Percentiles rank a stretch among this genome's conserved stretches.
Conservation (phyloP, 2,329 filamentous ascomycete species). For the Sporothrix brasiliensis region DNA sequence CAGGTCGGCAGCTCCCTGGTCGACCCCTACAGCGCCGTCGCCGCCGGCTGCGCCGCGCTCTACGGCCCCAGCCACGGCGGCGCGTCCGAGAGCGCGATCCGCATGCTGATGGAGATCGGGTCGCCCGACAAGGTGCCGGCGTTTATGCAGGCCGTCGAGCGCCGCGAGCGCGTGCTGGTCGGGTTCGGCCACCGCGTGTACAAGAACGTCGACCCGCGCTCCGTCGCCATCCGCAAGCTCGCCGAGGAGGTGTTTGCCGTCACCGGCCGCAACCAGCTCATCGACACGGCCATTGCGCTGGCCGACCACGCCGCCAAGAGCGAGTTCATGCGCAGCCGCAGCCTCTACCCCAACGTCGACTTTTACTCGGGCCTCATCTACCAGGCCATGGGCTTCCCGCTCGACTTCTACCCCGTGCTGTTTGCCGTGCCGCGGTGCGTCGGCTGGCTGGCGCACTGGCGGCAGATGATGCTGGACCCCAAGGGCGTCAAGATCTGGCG, state of each 20-base stretch:
- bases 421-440: constrained; percentile 56
- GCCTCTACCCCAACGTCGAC: constrained; percentile 56
- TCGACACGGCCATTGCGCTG: constrained; percentile 53
- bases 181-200: constrained; percentile 61
- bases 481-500: constrained; percentile 23
- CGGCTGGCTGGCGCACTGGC: constrained; percentile 57
- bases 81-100: constrained; percentile 61
- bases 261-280: constrained; percentile 55
- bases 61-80: constrained; percentile 63
- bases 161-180: constrained; percentile 55
- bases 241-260: constrained; percentile 55
- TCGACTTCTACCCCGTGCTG: constrained; percentile 56
- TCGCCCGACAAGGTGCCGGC: constrained; percentile 54
- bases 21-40: constrained; percentile 58
- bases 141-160: constrained; percentile 55
- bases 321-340: constrained; percentile 54
- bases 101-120: constrained; percentile 57
- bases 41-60: constrained; percentile 56
- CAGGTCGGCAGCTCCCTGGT: constrained; percentile 60
- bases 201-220: constrained; percentile 57
- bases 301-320: constrained; percentile 51
- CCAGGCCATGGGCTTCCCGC: constrained; percentile 57
- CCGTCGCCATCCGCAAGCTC: constrained; percentile 47
- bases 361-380: constrained; percentile 58
- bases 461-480: constrained; percentile 50